phyloP scores from a whole-genome alignment of 352 stramenopile genomes.

The Plasmopara halstedii region DNA sequence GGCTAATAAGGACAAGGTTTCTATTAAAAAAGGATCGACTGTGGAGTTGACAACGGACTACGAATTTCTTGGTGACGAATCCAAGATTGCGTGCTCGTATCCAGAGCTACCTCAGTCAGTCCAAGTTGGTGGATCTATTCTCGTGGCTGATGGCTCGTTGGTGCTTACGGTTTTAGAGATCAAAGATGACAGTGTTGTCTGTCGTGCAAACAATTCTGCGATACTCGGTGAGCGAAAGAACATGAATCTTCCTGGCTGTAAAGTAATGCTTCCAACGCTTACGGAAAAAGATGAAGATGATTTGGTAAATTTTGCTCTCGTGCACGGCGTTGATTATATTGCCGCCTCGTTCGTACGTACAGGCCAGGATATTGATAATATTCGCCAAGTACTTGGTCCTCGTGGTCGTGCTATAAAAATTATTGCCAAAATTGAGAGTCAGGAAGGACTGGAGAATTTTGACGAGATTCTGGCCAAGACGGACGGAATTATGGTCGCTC shows the following conservation, averaged over 20 bases:
- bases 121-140: constrained; percentile 85
- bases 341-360: constrained; percentile 97
- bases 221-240: constrained; percentile 91
- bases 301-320: constrained; percentile 93
- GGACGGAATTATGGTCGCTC: constrained; percentile 98
- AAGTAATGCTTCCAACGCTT: constrained; percentile 87
- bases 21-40: constrained; percentile 50
- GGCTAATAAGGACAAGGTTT: constrained; percentile 35
- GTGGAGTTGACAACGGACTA: constrained; percentile 60
- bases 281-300: constrained; percentile 92
- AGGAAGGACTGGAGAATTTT: constrained; percentile 95
- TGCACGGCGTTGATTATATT: constrained; percentile 96
- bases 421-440: constrained; percentile 98
- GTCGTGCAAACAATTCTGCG: constrained; percentile 69
- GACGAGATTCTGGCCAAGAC: constrained; percentile 95
- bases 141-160: constrained; percentile 92
- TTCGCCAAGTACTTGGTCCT: constrained; percentile 87
- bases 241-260: constrained; percentile 92
- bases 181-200: constrained; percentile 71
- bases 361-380: constrained; percentile 94
- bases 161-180: constrained; percentile 86
- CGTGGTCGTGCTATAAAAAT: constrained; percentile 89
- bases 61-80: constrained; percentile 22
- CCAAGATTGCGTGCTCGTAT: constrained; percentile 85
- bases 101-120: constrained; percentile 89